Percentiles rank a stretch among this genome's conserved stretches.
Evolutionary conservation across 2,329 filamentous ascomycete genomes (phyloP).

Genomic region (Bipolaris oryzae): DNA sequence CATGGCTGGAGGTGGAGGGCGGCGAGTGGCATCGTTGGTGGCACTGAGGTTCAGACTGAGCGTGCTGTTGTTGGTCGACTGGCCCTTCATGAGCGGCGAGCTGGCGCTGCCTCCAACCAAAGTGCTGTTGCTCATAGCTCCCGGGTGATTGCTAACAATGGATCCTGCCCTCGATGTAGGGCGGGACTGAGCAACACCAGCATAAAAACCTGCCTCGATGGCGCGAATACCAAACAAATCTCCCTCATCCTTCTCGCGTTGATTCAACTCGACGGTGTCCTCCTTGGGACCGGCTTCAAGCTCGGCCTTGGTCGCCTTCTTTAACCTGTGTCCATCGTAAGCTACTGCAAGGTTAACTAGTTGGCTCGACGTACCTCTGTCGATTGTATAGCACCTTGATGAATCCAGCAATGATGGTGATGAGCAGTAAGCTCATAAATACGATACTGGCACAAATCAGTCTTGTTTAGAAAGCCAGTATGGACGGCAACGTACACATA

Average conservation of each 20-base stretch:
- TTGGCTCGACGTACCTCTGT: conserved; percentile 38
- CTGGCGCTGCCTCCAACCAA: conserved; percentile 41
- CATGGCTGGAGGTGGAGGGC: conserved; percentile 31
- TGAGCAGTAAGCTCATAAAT: conserved; percentile 39
- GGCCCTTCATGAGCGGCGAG: conserved; percentile 40
- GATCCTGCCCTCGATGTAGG: conserved; percentile 47
- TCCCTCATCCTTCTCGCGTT: conserved; percentile 47
- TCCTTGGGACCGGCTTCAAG: conserved; percentile 38
- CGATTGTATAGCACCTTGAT: conserved; percentile 46
- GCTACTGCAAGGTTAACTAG: neutral
- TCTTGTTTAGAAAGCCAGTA: neutral
- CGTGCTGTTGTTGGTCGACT: conserved; percentile 44
- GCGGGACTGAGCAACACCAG: conserved; percentile 49
- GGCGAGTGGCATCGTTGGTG: conserved; percentile 28
- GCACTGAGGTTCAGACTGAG: conserved; percentile 38
- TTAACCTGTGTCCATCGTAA: conserved; percentile 33
- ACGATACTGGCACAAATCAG: conserved; percentile 40
- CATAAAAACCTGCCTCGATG: conserved; percentile 51
- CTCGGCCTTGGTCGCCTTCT: conserved; percentile 36
- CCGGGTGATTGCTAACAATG: conserved; percentile 27
- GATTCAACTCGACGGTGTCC: conserved; percentile 44
- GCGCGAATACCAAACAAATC: conserved; percentile 51
- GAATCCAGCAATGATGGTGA: conserved; percentile 42
- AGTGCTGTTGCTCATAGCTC: conserved; percentile 42
- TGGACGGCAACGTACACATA: conserved; percentile 35